Conservation (phyloP, 495 filamentous ascomycete species). For the Daldinia grandis region DNA sequence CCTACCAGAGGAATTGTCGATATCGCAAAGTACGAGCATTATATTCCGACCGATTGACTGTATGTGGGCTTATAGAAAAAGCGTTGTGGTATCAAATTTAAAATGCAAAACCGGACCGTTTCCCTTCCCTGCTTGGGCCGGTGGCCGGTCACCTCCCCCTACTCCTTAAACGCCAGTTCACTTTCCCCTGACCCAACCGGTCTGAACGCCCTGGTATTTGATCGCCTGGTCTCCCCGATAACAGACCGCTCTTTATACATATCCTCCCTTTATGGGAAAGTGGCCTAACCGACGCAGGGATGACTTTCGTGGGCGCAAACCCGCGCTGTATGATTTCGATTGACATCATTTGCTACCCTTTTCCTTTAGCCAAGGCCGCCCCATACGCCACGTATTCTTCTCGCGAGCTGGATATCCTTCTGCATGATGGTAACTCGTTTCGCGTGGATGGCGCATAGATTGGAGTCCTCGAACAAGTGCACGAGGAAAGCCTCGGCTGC, state of each 20-base stretch:
- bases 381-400: constrained; percentile 77
- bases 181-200: constrained; percentile 14
- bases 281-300: neutral
- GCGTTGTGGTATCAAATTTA: constrained; percentile 28
- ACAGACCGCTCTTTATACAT: constrained; percentile 18
- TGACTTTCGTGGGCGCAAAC: neutral
- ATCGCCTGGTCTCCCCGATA: constrained; percentile 8
- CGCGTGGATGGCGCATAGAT: constrained; percentile 93
- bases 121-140: neutral
- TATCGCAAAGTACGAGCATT: constrained; percentile 1
- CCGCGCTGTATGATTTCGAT: neutral
- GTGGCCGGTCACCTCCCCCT: neutral
- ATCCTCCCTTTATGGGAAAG: neutral
- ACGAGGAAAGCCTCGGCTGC: constrained; percentile 92
- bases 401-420: constrained; percentile 90
- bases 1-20: neutral
- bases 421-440: constrained; percentile 98
- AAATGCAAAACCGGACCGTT: constrained; percentile 12
- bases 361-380: constrained; percentile 54
- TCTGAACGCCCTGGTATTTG: constrained; percentile 25
- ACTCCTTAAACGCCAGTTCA: constrained; percentile 32
- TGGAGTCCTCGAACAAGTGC: constrained; percentile 94
- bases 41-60: constrained; percentile 15
- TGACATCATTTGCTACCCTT: neutral
- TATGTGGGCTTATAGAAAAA: constrained; percentile 1